Evolutionary conservation across 208 protist genomes (phyloP).

Genomic region (Leishmania tarentolae): DNA sequence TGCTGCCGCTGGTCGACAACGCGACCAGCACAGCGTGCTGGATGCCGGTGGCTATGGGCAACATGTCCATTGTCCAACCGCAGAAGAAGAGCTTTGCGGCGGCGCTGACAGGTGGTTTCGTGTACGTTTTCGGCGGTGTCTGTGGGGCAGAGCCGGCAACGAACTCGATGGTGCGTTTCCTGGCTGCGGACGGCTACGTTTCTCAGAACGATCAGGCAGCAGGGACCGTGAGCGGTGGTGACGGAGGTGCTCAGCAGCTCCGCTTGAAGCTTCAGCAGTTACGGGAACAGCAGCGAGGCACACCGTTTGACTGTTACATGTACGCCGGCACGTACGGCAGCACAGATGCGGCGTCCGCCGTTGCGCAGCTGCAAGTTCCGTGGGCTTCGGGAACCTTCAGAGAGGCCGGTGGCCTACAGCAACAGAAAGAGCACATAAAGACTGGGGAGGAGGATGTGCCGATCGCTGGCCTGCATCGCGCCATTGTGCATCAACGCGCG

Average conservation of each 20-base stretch:
- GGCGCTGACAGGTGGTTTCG: constrained; percentile 77
- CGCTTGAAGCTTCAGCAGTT: constrained; percentile 40
- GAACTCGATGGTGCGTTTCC: constrained; percentile 77
- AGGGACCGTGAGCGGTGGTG: constrained; percentile 37
- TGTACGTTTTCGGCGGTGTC: constrained; percentile 84
- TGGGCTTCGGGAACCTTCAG: constrained; percentile 7
- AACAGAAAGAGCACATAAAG: background rate
- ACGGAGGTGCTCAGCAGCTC: constrained; percentile 33
- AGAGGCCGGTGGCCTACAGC: background rate
- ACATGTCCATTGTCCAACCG: constrained; percentile 66
- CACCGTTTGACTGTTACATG: constrained; percentile 45
- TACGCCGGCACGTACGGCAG: constrained; percentile 47
- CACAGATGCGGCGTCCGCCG: constrained; percentile 5
- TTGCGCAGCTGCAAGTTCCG: constrained; percentile 21
- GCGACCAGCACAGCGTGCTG: constrained; percentile 50
- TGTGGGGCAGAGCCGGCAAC: constrained; percentile 64
- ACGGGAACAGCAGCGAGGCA: constrained; percentile 25
- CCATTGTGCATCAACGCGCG: constrained; percentile 70
- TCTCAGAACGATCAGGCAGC: constrained; percentile 40
- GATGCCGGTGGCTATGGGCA: constrained; percentile 84
- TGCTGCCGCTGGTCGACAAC: constrained; percentile 45
- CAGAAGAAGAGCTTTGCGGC: constrained; percentile 69
- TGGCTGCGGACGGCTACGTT: constrained; percentile 81
- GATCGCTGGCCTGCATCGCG: constrained; percentile 62
- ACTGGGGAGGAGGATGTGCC: constrained; percentile 11